Base-by-base conservation (phyloP, 2,329 filamentous ascomycete genomes). In the Alternaria brassicae region DNA sequence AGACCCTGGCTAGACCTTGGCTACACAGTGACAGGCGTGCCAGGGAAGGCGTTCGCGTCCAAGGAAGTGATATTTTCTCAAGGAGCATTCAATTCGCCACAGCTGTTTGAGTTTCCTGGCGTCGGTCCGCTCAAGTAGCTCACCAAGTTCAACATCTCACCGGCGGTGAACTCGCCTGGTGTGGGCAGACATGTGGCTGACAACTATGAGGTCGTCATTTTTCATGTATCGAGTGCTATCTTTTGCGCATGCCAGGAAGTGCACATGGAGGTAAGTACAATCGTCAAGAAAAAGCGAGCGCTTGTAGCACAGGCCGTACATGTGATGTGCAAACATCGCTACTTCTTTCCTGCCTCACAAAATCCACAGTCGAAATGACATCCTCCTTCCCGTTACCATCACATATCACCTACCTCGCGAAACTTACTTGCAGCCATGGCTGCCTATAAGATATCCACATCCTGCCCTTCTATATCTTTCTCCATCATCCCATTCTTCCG, bases 31-130 rank as follows among this genome's bases (percentile, higher is more conserved):
- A 78, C 77, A 1, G 49, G 76, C 9, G 32, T 48, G 3, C 63
- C 44, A 2, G 53, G 50, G 17, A 61, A 56, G 1, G 68, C 63
- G 3, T 52, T 39, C 7, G 69, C 70, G 2, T 62, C 44, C 19
- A 68, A 67, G 12, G 71, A 73, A 47, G 69, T 73, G 15, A 72
- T 73, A 13, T 12, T 72, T 2, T 60, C 67, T 12, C 67, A 60
- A 3, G 87, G 87, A 4, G 82, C 85, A 1, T 89, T 85, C 73
- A 86, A 89, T 71, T 83, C 83, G 1, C 86, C 87, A 2, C 87
- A 90, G 72, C 72, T 90, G 3, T 83, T 90, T 4, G 85, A 87
- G 76, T 82, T 89, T 0, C 85, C 81, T 53, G 88, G 88, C 5
- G 82, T 90, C 28, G 87, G 88, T 0, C 85, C 86, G 0, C 66